Conservation (phyloP, 78 protist species). For the Dictyostelium intermedium region DNA sequence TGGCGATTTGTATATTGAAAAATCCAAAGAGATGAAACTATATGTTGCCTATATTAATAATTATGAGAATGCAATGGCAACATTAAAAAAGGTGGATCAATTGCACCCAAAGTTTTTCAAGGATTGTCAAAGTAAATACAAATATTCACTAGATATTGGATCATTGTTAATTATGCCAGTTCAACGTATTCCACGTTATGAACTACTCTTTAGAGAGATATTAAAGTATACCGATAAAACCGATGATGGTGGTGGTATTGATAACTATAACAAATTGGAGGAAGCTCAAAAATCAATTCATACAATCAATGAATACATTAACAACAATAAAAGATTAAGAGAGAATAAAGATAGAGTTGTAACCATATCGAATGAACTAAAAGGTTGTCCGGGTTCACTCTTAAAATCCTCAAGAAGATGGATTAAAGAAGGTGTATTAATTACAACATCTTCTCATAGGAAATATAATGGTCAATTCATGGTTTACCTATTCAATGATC, state of each 20-base stretch:
- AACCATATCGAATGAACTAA: constrained; percentile 29
- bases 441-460: constrained; percentile 29
- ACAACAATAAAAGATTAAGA: constrained; percentile 16
- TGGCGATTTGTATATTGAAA: constrained; percentile 65
- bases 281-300: constrained; percentile 26
- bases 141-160: constrained; percentile 68
- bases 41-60: constrained; percentile 55
- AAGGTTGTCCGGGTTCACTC: constrained; percentile 21
- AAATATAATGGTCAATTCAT: constrained; percentile 52
- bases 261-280: constrained; percentile 9
- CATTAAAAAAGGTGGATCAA: constrained; percentile 15
- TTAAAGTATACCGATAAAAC: constrained; percentile 5
- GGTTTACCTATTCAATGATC: constrained; percentile 56
- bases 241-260: background rate
- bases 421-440: constrained; percentile 57
- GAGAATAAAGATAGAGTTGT: constrained; percentile 63
- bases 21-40: constrained; percentile 48
- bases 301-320: constrained; percentile 48
- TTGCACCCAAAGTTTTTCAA: constrained; percentile 32
- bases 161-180: constrained; percentile 72
- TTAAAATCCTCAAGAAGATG: constrained; percentile 55
- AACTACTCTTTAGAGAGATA: constrained; percentile 34
- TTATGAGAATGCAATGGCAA: constrained; percentile 42
- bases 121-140: constrained; percentile 26
- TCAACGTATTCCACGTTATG: constrained; percentile 69